Evolutionary conservation across 108 stramenopile species (phyloP), one percentile per base, ranked within the genome.

Genomic region (Cyclotella atomus): DNA sequence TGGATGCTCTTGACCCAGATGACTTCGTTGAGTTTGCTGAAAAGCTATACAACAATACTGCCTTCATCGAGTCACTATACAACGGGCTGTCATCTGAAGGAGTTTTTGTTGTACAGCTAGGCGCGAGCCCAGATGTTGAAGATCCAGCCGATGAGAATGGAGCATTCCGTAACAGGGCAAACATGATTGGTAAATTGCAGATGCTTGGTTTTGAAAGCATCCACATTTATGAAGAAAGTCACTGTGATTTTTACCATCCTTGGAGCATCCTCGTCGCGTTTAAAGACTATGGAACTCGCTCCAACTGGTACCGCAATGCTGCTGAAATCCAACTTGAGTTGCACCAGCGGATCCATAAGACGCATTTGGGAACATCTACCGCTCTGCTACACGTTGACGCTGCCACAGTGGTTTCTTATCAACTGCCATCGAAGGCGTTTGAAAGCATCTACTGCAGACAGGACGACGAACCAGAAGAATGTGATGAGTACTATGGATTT

Each of bases 1-100:
- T 91, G 88, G 83, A 93, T 78, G 87, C 89, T 7, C 61, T 91
- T 65, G 89, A 89, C 55, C 89, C 89, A 16, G 79, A 87, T 56
- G 71, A 73, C 19, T 61, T 76, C 0, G 70, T 80, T 7, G 81
- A 76, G 28, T 85, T 89, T 68, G 83, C 75, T 7, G 85, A 84
- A 7, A 70, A 47, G 32, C 45, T 90, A 3, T 89, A 89, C 71
- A 73, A 66, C 16, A 81, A 85, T 52, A 53, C 44, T 0, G 30
- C 59, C 21, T 83, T 87, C 59, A 54, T 75, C 23, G 46, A 71
- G 49, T 74, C 87, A 16, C 65, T 88, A 34, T 81, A 66, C 50
- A 73, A 79, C 14, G 81, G 68, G 19, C 69, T 75, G n/a, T 70
- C 72, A 36, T 63, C 75, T 12, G 54, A 77, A 49, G 85, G 86